Evolutionary conservation across 2,329 filamentous ascomycete species (phyloP).

Genomic region (Ophiostoma populinum): DNA sequence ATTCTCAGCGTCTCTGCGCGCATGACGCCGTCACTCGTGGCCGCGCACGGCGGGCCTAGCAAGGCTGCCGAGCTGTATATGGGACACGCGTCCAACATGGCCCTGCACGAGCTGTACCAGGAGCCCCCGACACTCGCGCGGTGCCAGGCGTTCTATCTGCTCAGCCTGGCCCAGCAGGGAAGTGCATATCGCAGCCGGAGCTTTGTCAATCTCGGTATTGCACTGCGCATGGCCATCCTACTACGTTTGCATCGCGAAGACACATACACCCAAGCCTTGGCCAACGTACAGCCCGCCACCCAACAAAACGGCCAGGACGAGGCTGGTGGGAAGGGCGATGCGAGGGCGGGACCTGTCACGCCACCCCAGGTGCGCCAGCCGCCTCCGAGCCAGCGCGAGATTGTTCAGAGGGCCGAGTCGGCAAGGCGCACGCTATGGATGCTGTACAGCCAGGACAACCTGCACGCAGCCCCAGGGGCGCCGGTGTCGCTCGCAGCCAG

Average conservation of each 20-base stretch:
- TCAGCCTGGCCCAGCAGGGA: slow-evolving; percentile 41
- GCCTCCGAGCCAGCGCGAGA: too few relatives aligned
- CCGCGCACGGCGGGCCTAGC: slow-evolving; percentile 30
- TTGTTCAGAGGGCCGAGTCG: slow-evolving; percentile 34
- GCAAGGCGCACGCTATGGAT: slow-evolving; percentile 42
- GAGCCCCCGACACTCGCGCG: slow-evolving; percentile 33
- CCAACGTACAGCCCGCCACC: too few relatives aligned
- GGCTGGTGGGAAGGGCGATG: too few relatives aligned
- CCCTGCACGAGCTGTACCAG: slow-evolving; percentile 32
- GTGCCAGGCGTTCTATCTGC: slow-evolving; percentile 40
- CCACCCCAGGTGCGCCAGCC: too few relatives aligned
- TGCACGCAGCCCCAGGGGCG: slow-evolving; percentile 34
- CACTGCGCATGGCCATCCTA: slow-evolving; percentile 36
- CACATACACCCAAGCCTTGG: too few relatives aligned
- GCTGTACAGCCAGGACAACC: slow-evolving; percentile 39
- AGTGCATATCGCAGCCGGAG: slow-evolving; percentile 35
- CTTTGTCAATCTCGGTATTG: slow-evolving; percentile 39
- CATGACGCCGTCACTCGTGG: slow-evolving; percentile 30
- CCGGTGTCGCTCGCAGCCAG: slow-evolving; percentile 32
- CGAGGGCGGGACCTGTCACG: too few relatives aligned
- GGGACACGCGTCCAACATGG: slow-evolving; percentile 29
- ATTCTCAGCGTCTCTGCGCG: slow-evolving; percentile 40
- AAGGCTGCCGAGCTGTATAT: slow-evolving; percentile 36
- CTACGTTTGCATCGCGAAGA: slow-evolving; percentile 39
- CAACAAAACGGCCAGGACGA: too few relatives aligned